These are phyloP conservation scores for Periconia sp. DNA, from an alignment of 2,329 filamentous ascomycete genomes.

Conservation along the genomic window DNA sequence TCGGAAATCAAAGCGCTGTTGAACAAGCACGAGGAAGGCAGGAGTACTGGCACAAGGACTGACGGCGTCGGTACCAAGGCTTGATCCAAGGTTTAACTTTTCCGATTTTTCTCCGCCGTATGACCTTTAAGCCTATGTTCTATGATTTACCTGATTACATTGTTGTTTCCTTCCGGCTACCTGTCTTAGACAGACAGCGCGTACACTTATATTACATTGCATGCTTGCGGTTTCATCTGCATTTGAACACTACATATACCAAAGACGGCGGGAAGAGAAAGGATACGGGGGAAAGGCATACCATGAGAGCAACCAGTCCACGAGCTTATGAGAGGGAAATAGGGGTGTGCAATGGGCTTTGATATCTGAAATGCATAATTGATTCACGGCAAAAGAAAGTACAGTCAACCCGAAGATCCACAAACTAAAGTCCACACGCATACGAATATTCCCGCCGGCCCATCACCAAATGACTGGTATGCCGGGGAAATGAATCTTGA, in stretches of 20 bases:
- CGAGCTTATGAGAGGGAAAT: neutral
- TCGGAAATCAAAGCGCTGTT: conserved; percentile 37
- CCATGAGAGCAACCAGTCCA: neutral
- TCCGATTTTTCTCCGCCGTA: conserved; percentile 6
- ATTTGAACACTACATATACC: neutral
- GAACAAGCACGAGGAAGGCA: conserved; percentile 38
- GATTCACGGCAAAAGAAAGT: neutral
- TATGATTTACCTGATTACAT: neutral
- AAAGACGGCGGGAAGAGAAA: neutral
- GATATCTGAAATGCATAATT: neutral
- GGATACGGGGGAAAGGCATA: neutral
- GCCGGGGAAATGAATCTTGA: too few species aligned
- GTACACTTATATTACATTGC: neutral
- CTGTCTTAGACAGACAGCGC: neutral
- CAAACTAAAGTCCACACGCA: too few species aligned
- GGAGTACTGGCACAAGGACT: conserved; percentile 40
- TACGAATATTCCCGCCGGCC: too few species aligned
- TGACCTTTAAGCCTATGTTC: neutral
- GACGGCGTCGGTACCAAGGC: conserved; percentile 44
- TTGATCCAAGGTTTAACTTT: conserved; percentile 19
- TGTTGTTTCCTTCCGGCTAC: neutral
- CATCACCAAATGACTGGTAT: neutral
- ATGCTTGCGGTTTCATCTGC: neutral
- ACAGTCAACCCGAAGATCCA: neutral
- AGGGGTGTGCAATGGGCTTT: neutral